Percentiles rank a stretch among this genome's conserved stretches.
These are phyloP conservation scores for Emmonsiellopsis sp. DNA, from an alignment of 2,329 filamentous ascomycete genomes.

Conservation along the genomic window DNA sequence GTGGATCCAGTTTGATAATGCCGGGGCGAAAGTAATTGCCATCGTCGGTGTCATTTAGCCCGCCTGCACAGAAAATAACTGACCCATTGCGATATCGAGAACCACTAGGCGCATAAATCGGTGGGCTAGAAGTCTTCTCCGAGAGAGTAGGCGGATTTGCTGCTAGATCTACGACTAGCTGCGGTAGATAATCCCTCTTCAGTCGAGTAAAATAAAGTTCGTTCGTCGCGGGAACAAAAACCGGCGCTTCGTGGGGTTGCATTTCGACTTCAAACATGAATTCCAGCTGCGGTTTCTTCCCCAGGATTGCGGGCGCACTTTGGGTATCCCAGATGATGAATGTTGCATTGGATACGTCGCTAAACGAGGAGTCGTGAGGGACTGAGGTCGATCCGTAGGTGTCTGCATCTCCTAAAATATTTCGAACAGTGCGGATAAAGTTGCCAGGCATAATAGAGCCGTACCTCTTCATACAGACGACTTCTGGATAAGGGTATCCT, in stretches of 20 bases:
- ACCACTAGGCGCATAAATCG: conserved; percentile 37
- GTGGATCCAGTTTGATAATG: conserved; percentile 37
- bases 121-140: conserved; percentile 33
- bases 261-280: conserved; percentile 30
- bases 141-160: conserved; percentile 31
- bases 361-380: conserved; percentile 23
- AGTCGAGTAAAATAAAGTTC: conserved; percentile 33
- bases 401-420: conserved; percentile 13
- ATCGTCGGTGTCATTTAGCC: conserved; percentile 28
- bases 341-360: conserved; percentile 23
- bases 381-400: conserved; percentile 25
- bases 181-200: conserved; percentile 27
- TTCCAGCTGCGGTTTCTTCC: conserved; percentile 27
- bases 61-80: conserved; percentile 32
- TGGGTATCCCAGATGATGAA: conserved; percentile 33
- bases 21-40: conserved; percentile 32
- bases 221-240: conserved; percentile 33
- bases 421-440: conserved; percentile 27
- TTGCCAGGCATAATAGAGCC: conserved; percentile 5
- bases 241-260: conserved; percentile 35
- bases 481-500: background rate
- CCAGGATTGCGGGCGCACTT: conserved; percentile 29
- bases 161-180: conserved; percentile 36
- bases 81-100: conserved; percentile 32
- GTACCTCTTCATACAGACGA: background rate